Percentiles rank a stretch among this genome's conserved stretches.
These are phyloP conservation scores for Pseudonitzschia multiseries DNA, from an alignment of 108 stramenopile species.

Conservation along the genomic window DNA sequence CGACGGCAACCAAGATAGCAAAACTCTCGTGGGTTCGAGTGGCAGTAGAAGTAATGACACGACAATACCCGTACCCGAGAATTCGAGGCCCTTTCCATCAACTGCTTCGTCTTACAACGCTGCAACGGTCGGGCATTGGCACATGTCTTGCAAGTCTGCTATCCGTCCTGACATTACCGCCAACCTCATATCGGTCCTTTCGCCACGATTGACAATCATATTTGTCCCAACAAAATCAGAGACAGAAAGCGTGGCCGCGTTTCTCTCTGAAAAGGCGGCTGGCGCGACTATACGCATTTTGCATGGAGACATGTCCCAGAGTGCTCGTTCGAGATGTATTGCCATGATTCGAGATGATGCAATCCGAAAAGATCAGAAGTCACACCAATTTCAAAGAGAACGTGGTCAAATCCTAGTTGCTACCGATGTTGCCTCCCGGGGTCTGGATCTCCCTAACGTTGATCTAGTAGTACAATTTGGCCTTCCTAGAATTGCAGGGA, in stretches of 20 bases:
- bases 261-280: conserved; percentile 63
- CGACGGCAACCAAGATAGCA: conserved; percentile 3
- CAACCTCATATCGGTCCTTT: conserved; percentile 45
- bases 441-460: conserved; percentile 94
- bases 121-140: conserved; percentile 46
- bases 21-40: background rate
- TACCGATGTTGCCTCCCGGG: conserved; percentile 95
- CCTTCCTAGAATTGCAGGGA: conserved; percentile 91
- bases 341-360: conserved; percentile 21
- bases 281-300: conserved; percentile 77
- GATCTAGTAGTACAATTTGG: conserved; percentile 94
- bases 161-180: conserved; percentile 37
- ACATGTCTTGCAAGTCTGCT: conserved; percentile 41
- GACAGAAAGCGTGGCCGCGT: conserved; percentile 40
- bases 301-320: conserved; percentile 76
- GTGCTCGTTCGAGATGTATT: conserved; percentile 75
- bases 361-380: conserved; percentile 1
- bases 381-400: conserved; percentile 36
- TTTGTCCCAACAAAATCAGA: conserved; percentile 54
- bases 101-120: background rate
- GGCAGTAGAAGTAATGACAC: background rate
- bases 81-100: background rate
- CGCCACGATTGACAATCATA: conserved; percentile 45
- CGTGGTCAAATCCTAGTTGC: conserved; percentile 87
- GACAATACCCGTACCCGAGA: background rate